phyloP scores from a whole-genome alignment of 345 rosid genomes.

The Sisymbrium irio region DNA sequence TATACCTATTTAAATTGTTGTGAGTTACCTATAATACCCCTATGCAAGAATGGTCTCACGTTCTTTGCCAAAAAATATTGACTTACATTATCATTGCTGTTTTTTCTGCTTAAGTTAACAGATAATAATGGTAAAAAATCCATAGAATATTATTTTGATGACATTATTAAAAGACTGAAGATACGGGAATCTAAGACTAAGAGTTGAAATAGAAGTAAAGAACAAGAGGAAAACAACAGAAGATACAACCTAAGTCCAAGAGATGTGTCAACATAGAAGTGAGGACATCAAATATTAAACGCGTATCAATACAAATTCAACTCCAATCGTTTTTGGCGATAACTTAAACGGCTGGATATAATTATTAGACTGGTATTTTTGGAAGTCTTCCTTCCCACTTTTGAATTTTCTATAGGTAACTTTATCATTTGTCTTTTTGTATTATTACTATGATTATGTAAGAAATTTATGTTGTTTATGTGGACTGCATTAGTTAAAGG shows the following conservation, averaged over 20 bases:
- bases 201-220: conserved; percentile 32
- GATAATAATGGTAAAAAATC: neutral
- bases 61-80: neutral
- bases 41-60: conserved; percentile 2
- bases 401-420: neutral
- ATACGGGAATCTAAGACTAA: conserved; percentile 30
- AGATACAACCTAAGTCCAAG: conserved; percentile 31
- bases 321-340: conserved; percentile 17
- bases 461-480: neutral
- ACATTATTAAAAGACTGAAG: neutral
- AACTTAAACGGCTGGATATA: neutral
- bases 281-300: conserved; percentile 25
- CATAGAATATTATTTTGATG: conserved; percentile 16
- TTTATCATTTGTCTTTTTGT: neutral
- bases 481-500: neutral
- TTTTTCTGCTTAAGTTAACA: neutral
- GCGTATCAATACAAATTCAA: conserved; percentile 17
- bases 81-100: neutral
- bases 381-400: conserved; percentile 6
- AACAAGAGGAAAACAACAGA: conserved; percentile 38
- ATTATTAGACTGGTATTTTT: conserved; percentile 1
- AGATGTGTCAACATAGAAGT: conserved; percentile 29
- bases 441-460: neutral
- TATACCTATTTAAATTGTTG: neutral
- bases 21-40: too few relatives aligned